Evolutionary conservation across 345 rosid species (phyloP).

Genomic region (Litchi chinensis): DNA sequence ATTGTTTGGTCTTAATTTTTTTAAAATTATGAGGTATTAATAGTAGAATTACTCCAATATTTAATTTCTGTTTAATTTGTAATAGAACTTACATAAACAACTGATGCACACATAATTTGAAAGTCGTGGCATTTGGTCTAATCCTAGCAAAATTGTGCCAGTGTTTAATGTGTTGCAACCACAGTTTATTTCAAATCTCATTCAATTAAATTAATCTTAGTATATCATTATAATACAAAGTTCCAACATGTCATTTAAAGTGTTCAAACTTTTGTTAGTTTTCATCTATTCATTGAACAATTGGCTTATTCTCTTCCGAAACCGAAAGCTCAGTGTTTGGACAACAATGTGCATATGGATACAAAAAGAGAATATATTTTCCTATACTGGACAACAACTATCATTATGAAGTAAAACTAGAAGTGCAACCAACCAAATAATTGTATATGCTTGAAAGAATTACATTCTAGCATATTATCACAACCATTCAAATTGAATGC

Average conservation of each 20-base stretch:
- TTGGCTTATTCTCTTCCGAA: not conserved
- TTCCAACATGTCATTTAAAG: not conserved
- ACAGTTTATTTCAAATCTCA: too few species aligned
- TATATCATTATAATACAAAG: not conserved
- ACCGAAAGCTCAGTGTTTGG: not conserved
- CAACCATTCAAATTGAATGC: not conserved
- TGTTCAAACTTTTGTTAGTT: not conserved
- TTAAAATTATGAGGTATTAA: too few species aligned
- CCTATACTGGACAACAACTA: too few species aligned
- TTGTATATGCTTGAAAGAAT: not conserved
- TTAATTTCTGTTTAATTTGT: too few species aligned
- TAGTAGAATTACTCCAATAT: too few species aligned
- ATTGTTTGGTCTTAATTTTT: too few species aligned
- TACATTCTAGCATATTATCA: not conserved
- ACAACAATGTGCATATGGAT: not conserved
- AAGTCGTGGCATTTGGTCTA: too few species aligned
- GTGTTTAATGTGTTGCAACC: too few species aligned
- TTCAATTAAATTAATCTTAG: too few species aligned
- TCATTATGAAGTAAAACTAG: not conserved
- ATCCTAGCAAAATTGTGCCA: too few species aligned
- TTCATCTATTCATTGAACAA: not conserved
- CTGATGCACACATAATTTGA: too few species aligned
- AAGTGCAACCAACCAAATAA: not conserved
- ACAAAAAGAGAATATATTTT: not conserved
- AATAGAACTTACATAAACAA: too few species aligned